phyloP scores from a whole-genome alignment of 306 rosid genomes.

The Casuarina equisetifolia region DNA sequence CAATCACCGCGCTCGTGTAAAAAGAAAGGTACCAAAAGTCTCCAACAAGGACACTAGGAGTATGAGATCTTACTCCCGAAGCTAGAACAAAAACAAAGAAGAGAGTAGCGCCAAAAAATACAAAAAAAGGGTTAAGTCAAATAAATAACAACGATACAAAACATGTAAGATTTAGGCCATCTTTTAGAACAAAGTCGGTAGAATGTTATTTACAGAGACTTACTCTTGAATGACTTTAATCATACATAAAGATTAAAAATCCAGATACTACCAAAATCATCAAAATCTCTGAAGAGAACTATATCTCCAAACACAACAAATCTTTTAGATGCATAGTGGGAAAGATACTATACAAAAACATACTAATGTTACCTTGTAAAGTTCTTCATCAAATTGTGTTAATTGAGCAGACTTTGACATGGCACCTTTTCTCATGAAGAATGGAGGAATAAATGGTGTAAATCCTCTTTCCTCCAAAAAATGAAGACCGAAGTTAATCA shows the following conservation, averaged over 20 bases:
- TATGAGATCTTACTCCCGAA: not conserved
- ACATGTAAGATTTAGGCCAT: not conserved
- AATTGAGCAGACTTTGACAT: slow-evolving; percentile 97
- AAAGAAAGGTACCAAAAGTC: not conserved
- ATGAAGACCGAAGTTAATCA: slow-evolving; percentile 81
- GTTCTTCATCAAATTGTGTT: slow-evolving; percentile 97
- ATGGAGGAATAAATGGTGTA: slow-evolving; percentile 76
- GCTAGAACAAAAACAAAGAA: not conserved
- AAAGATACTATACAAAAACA: slow-evolving; percentile 17
- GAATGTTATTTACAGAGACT: no score
- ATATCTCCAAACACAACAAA: not conserved
- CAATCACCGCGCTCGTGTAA: slow-evolving; percentile 1
- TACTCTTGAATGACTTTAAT: not conserved
- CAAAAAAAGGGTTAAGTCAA: not conserved
- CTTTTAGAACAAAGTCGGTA: not conserved
- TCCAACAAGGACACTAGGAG: not conserved
- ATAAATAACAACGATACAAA: not conserved
- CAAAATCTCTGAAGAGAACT: slow-evolving; percentile 6
- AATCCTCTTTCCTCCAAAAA: slow-evolving; percentile 79
- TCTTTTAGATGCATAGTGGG: not conserved
- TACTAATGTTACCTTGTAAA: slow-evolving; percentile 65
- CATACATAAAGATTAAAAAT: not conserved
- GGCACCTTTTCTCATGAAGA: slow-evolving; percentile 88
- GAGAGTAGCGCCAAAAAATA: not conserved
- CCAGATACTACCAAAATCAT: not conserved